Conservation (phyloP, 225 moss, liverwort and hornwort species). For the Marchantia polymorpha region DNA sequence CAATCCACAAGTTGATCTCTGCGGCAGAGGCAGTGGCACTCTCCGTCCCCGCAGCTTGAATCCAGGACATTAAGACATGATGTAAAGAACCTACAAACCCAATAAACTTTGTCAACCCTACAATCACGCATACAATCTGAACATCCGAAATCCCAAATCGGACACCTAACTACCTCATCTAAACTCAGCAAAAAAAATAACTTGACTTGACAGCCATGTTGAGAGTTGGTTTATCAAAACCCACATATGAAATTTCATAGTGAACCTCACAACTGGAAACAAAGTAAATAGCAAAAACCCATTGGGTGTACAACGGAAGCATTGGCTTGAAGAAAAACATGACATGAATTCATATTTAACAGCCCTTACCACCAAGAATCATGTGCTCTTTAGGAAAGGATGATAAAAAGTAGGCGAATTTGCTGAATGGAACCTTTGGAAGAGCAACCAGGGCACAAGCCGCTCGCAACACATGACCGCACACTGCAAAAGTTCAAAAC, state of each 20-base stretch:
- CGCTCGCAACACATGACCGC: conserved; percentile 55
- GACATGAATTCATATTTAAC: too few relatives aligned
- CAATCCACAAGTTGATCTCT: conserved; percentile 55
- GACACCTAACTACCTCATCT: background rate
- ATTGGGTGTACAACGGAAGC: background rate
- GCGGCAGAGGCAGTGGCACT: conserved; percentile 24
- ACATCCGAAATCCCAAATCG: background rate
- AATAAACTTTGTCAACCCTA: conserved; percentile 21
- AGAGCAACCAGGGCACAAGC: conserved; percentile 52
- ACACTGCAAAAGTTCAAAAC: conserved; percentile 43
- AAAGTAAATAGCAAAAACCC: background rate
- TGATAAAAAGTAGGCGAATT: conserved; percentile 62
- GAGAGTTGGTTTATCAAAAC: background rate
- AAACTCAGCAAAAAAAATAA: background rate
- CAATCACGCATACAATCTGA: too few relatives aligned
- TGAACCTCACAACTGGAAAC: background rate
- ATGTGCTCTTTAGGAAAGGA: conserved; percentile 65
- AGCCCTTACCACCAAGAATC: conserved; percentile 48
- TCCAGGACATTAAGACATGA: conserved; percentile 49
- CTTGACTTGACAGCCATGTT: background rate
- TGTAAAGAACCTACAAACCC: conserved; percentile 35
- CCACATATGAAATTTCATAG: background rate
- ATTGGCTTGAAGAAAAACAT: background rate
- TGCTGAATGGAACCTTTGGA: conserved; percentile 52
- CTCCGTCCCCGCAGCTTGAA: conserved; percentile 39